phyloP scores from a whole-genome alignment of 192 early-diverging fungal genomes.

The Coemansia sp. region DNA sequence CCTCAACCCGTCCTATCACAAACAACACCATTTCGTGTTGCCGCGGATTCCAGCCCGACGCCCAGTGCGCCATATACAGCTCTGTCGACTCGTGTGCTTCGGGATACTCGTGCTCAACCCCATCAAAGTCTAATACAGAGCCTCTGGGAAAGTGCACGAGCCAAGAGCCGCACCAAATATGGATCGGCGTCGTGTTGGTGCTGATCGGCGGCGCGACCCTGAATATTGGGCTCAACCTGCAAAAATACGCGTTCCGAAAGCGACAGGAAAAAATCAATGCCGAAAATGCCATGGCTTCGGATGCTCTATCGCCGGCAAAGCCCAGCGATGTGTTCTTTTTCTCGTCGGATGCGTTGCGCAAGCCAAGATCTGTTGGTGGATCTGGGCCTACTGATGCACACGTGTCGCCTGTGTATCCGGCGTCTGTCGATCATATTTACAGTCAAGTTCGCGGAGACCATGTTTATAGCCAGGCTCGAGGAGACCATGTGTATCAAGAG shows the following conservation, averaged over 20 bases:
- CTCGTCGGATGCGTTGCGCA: constrained; percentile 15
- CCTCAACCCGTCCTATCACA: constrained; percentile 20
- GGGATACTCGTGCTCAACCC: constrained; percentile 35
- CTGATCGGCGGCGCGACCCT: constrained; percentile 65
- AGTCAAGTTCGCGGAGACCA: background rate
- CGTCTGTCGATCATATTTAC: background rate
- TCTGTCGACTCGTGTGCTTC: constrained; percentile 57
- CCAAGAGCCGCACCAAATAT: constrained; percentile 58
- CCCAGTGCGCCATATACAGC: constrained; percentile 53
- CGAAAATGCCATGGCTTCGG: background rate
- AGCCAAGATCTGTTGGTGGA: background rate
- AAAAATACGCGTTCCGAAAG: constrained; percentile 75
- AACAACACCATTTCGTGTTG: constrained; percentile 55
- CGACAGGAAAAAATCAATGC: constrained; percentile 52
- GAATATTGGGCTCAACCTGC: constrained; percentile 79
- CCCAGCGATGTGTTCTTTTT: constrained; percentile 21
- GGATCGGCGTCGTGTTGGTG: constrained; percentile 75
- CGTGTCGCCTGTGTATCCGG: background rate
- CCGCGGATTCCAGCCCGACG: constrained; percentile 42
- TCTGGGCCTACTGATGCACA: background rate
- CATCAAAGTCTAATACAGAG: background rate
- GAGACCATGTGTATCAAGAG: background rate
- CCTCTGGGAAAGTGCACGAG: constrained; percentile 46
- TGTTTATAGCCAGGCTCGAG: background rate
- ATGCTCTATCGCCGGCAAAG: constrained; percentile 1